Evolutionary conservation across 2,329 filamentous ascomycete genomes (phyloP).

Genomic region (Diplodia seriata): DNA sequence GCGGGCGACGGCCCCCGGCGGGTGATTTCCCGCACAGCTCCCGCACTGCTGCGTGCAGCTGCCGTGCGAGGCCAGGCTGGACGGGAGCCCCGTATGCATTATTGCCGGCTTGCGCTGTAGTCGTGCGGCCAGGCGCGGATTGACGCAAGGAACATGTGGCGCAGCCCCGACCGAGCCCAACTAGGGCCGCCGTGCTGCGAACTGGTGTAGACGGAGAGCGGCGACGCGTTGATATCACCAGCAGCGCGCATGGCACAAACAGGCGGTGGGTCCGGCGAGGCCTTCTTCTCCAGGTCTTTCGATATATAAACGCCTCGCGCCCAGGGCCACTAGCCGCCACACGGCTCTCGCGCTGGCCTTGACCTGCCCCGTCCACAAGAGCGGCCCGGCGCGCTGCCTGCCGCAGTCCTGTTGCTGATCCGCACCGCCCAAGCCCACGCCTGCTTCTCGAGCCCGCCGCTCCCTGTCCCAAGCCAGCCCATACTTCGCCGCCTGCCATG

Average conservation of each 20-base stretch:
- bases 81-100: not conserved
- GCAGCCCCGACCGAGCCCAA: not conserved
- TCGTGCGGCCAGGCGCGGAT: slow-evolving; percentile 17
- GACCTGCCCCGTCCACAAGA: slow-evolving; percentile 10
- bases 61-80: slow-evolving; percentile 28
- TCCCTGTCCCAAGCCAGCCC: not conserved
- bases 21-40: slow-evolving; percentile 12
- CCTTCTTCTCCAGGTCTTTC: slow-evolving; percentile 14
- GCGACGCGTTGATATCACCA: slow-evolving; percentile 24
- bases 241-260: slow-evolving; percentile 20
- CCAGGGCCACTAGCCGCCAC: slow-evolving; percentile 26
- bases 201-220: not conserved
- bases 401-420: slow-evolving; percentile 10
- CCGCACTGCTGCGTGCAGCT: slow-evolving; percentile 25
- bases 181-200: no score
- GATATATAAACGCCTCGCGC: slow-evolving; percentile 28
- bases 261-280: slow-evolving; percentile 14
- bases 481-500: slow-evolving; percentile 23
- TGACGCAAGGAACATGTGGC: slow-evolving; percentile 24
- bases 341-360: slow-evolving; percentile 20
- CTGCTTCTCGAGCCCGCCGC: not conserved
- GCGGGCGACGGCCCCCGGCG: not conserved
- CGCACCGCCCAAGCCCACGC: not conserved
- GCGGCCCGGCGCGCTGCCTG: slow-evolving; percentile 17
- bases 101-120: not conserved